Percentiles rank a stretch among this genome's conserved stretches.
Conservation (phyloP, 495 filamentous ascomycete species). For the Penicillium arizonense region DNA sequence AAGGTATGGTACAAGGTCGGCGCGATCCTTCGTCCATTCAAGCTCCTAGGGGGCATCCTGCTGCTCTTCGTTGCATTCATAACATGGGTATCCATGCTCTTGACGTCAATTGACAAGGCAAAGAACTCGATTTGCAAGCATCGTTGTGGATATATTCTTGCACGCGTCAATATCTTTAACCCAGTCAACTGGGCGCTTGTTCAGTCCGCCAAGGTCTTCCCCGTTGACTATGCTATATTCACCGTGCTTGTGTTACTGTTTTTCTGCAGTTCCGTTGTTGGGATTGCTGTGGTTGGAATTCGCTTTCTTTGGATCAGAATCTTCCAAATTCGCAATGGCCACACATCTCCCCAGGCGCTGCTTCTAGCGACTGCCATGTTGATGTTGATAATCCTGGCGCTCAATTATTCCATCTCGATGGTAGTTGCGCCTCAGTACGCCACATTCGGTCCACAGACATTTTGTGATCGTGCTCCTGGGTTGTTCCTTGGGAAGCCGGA, state of each 20-base stretch:
- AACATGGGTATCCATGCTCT: slow-evolving; percentile 87
- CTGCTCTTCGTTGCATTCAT: slow-evolving; percentile 68
- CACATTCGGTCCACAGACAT: slow-evolving; percentile 91
- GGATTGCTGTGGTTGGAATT: slow-evolving; percentile 83
- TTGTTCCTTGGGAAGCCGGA: slow-evolving; percentile 65
- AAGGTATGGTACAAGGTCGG: slow-evolving; percentile 73
- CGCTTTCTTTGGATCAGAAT: slow-evolving; percentile 92
- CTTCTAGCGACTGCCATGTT: slow-evolving; percentile 88
- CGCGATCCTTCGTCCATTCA: slow-evolving; percentile 77
- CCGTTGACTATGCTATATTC: slow-evolving; percentile 89
- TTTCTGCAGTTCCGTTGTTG: slow-evolving; percentile 82
- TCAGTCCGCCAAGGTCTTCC: slow-evolving; percentile 77
- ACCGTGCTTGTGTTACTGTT: slow-evolving; percentile 78
- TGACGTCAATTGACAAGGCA: slow-evolving; percentile 94
- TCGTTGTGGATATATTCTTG: slow-evolving; percentile 91
- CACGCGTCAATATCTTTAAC: slow-evolving; percentile 87
- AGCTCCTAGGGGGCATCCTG: slow-evolving; percentile 79
- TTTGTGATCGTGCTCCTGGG: slow-evolving; percentile 66
- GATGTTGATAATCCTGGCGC: slow-evolving; percentile 79
- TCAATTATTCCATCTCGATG: slow-evolving; percentile 91
- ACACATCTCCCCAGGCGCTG: slow-evolving; percentile 90
- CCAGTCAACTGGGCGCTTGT: slow-evolving; percentile 91
- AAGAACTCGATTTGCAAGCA: slow-evolving; percentile 90
- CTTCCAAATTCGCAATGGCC: slow-evolving; percentile 84
- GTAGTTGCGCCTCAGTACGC: slow-evolving; percentile 91